phyloP scores from a whole-genome alignment of 2,329 filamentous ascomycete genomes.

The Cordyceps cicadae region DNA sequence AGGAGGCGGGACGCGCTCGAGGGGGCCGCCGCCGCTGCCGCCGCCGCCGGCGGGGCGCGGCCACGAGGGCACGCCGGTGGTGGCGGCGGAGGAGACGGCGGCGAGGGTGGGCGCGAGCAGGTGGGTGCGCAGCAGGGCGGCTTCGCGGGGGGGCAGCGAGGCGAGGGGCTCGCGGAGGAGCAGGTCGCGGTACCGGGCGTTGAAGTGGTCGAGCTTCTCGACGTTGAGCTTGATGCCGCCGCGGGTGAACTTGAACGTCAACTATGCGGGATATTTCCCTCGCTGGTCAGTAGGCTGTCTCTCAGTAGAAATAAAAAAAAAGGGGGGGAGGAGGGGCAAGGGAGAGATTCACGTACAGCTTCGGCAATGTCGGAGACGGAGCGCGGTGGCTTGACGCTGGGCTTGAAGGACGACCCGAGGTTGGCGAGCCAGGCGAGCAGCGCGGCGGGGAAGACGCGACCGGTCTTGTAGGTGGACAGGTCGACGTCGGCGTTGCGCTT shows the following conservation, averaged over 20 bases:
- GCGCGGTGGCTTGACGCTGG: conserved; percentile 22
- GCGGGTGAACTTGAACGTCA: conserved; percentile 80
- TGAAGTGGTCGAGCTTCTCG: conserved; percentile 72
- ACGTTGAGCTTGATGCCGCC: conserved; percentile 79
- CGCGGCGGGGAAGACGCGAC: conserved; percentile 38
- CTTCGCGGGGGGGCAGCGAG: conserved; percentile 18
- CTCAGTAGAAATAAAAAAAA: too few relatives aligned
- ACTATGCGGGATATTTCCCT: conserved; percentile 38
- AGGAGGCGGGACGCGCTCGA: conserved; percentile 21
- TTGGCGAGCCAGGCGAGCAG: conserved; percentile 76
- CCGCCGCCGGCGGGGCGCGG: neutral
- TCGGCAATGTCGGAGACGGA: conserved; percentile 61
- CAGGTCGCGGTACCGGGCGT: conserved; percentile 52
- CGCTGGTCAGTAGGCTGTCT: neutral
- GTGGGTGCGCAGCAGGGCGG: conserved; percentile 17
- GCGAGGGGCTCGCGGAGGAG: conserved; percentile 22
- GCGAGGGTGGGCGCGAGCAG: conserved; percentile 18
- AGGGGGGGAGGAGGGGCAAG: too few relatives aligned
- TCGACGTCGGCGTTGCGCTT: conserved; percentile 61
- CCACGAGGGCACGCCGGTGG: neutral
- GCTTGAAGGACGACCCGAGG: conserved; percentile 37
- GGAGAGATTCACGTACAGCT: conserved; percentile 41
- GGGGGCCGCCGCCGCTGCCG: too few relatives aligned
- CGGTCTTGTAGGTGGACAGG: conserved; percentile 41
- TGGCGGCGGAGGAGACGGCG: conserved; percentile 19